Percentiles rank a stretch among this genome's conserved stretches.
Conservation (phyloP, 441 rosid genomes). For the Jatropha podagrica region DNA sequence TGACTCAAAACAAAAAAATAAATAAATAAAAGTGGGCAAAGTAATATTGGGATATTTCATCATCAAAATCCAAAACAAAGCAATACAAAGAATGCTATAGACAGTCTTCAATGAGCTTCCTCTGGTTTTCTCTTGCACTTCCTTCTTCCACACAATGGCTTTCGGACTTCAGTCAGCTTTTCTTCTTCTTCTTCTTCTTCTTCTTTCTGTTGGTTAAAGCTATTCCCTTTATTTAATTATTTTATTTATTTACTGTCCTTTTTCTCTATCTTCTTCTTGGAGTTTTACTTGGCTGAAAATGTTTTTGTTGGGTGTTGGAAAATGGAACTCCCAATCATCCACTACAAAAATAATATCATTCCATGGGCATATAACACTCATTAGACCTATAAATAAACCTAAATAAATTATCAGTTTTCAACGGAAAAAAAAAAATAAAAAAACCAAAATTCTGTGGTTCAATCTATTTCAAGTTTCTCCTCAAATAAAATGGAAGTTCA, state of each 20-base stretch:
- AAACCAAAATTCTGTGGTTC: constrained; percentile 6
- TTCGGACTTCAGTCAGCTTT: constrained; percentile 36
- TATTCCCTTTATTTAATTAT: constrained; percentile 4
- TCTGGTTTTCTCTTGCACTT: constrained; percentile 30
- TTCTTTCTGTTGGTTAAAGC: constrained; percentile 32
- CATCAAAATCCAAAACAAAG: constrained; percentile 30
- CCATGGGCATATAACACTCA: constrained; percentile 35
- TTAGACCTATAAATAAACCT: constrained; percentile 31
- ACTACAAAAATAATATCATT: constrained; percentile 31
- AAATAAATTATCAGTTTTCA: constrained; percentile 24
- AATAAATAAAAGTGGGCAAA: constrained; percentile 20
- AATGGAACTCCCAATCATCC: constrained; percentile 37
- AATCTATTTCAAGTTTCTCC: constrained; percentile 19
- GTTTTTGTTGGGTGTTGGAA: constrained; percentile 33
- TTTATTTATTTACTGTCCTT: constrained; percentile 33
- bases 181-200: constrained; percentile 11
- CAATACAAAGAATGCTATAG: constrained; percentile 32
- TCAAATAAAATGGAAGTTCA: constrained; percentile 14
- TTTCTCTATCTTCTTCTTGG: constrained; percentile 28
- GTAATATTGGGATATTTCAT: constrained; percentile 20
- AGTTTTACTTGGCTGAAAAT: constrained; percentile 27
- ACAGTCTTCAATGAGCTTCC: constrained; percentile 28
- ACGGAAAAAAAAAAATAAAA: constrained; percentile 1
- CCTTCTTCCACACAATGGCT: constrained; percentile 36
- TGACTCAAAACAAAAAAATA: not conserved